A percentile compares a stretch with the other conserved stretches of the same genome.
Conservation (phyloP, 176 grass and related monocot species). For the Triticum timopheevii region DNA sequence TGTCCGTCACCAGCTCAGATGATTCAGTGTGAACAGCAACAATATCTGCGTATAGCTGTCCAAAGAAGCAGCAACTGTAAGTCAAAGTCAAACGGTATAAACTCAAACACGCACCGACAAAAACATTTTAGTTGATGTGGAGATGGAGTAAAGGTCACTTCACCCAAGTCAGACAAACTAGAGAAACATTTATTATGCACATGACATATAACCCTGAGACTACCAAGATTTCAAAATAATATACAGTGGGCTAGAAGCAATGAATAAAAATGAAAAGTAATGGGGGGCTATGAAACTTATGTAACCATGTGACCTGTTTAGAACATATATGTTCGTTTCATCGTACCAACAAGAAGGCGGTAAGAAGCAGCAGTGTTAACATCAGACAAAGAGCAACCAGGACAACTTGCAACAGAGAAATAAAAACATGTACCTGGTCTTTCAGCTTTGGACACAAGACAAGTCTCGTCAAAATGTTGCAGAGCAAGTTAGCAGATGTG, state of each 20-base stretch:
- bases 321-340: not conserved
- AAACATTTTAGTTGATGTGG: not conserved
- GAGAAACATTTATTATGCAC: not conserved
- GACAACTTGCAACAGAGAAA: slow-evolving; percentile 27
- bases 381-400: slow-evolving; percentile 21
- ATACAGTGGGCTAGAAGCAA: not conserved
- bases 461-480: slow-evolving; percentile 68
- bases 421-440: slow-evolving; percentile 55
- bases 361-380: slow-evolving; percentile 1
- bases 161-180: not conserved
- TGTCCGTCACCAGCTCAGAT: slow-evolving; percentile 38
- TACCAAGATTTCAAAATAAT: not conserved
- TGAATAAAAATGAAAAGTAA: not conserved
- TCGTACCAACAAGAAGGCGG: slow-evolving; percentile 21
- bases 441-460: slow-evolving; percentile 62
- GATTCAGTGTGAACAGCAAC: slow-evolving; percentile 38
- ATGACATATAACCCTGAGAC: too few species aligned
- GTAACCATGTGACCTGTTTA: not conserved
- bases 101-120: not conserved
- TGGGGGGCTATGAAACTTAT: not conserved
- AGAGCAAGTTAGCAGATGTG: slow-evolving; percentile 67
- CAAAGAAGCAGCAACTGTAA: slow-evolving; percentile 19
- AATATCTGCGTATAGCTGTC: slow-evolving; percentile 75
- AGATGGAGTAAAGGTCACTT: not conserved
- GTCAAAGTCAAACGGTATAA: not conserved